Percentiles rank a stretch among this genome's conserved stretches.
These are phyloP conservation scores for Microbotryum lychnidis-dioicae DNA, from an alignment of 1,284 basidiomycete genomes.

Conservation along the genomic window DNA sequence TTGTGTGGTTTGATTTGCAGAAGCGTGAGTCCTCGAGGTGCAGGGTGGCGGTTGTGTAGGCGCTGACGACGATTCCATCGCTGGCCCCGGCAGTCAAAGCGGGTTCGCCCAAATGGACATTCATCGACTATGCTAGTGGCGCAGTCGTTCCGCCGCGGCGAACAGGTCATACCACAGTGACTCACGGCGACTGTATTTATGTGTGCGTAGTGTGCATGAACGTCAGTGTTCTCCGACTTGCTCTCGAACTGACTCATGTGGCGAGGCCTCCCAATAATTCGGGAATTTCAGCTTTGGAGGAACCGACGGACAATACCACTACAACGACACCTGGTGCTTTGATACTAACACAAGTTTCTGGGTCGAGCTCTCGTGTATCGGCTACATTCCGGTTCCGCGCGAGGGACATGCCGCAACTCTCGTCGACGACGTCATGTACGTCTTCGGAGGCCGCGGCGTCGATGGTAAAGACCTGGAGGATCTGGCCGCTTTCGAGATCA, in stretches of 20 bases:
- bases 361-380: constrained; percentile 93
- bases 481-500: constrained; percentile 91
- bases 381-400: constrained; percentile 89
- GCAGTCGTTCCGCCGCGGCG: constrained; percentile 82
- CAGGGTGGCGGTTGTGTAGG: not conserved
- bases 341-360: constrained; percentile 74
- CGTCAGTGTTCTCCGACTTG: not conserved
- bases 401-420: constrained; percentile 96
- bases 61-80: constrained; percentile 1
- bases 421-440: constrained; percentile 95
- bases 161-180: constrained; percentile 87
- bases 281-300: constrained; percentile 71
- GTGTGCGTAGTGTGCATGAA: constrained; percentile 51
- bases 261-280: not conserved
- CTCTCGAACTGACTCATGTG: not conserved
- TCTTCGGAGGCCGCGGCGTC: constrained; percentile 94
- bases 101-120: constrained; percentile 36
- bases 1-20: constrained; percentile 95
- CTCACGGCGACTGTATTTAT: constrained; percentile 74
- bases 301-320: constrained; percentile 96
- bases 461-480: constrained; percentile 95
- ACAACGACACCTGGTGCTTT: constrained; percentile 98
- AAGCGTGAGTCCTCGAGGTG: constrained; percentile 55
- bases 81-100: constrained; percentile 45
- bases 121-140: constrained; percentile 44